Evolutionary conservation across 202 grass and related monocot genomes (phyloP).

Genomic region (Zizania palustris): DNA sequence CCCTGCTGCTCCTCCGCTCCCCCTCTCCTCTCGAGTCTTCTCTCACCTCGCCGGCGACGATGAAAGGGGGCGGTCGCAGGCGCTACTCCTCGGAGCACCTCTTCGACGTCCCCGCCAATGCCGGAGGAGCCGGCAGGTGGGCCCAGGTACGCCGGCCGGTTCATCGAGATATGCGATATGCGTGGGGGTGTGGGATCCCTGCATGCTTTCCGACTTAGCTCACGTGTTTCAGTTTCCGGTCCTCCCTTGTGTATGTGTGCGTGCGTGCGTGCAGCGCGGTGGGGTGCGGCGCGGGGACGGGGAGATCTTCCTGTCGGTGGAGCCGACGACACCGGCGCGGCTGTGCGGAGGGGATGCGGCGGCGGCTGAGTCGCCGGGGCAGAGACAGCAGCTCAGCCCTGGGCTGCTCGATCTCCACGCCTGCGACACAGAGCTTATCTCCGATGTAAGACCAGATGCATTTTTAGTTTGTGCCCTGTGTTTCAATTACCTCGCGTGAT

Average conservation of each 20-base stretch:
- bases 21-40: background rate
- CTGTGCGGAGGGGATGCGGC: conserved; percentile 58
- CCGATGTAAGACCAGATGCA: conserved; percentile 63
- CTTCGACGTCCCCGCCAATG: conserved; percentile 58
- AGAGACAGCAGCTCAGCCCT: conserved; percentile 76
- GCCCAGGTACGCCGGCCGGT: conserved; percentile 38
- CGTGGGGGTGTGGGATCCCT: conserved; percentile 20
- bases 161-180: conserved; percentile 57
- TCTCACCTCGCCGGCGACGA: conserved; percentile 44
- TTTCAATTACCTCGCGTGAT: background rate
- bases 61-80: conserved; percentile 59
- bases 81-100: conserved; percentile 78
- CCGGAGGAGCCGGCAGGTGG: conserved; percentile 56
- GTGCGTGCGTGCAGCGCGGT: conserved; percentile 40
- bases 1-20: background rate
- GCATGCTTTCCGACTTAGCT: background rate
- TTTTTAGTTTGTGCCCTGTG: conserved; percentile 19
- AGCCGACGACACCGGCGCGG: conserved; percentile 53
- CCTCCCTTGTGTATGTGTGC: background rate
- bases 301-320: conserved; percentile 74
- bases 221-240: background rate
- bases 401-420: conserved; percentile 94
- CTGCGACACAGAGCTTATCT: conserved; percentile 88
- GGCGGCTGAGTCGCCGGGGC: conserved; percentile 54
- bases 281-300: conserved; percentile 66